These are phyloP conservation scores for Dalbergia cochinchinensis DNA, from an alignment of 306 rosid species.

Conservation along the genomic window DNA sequence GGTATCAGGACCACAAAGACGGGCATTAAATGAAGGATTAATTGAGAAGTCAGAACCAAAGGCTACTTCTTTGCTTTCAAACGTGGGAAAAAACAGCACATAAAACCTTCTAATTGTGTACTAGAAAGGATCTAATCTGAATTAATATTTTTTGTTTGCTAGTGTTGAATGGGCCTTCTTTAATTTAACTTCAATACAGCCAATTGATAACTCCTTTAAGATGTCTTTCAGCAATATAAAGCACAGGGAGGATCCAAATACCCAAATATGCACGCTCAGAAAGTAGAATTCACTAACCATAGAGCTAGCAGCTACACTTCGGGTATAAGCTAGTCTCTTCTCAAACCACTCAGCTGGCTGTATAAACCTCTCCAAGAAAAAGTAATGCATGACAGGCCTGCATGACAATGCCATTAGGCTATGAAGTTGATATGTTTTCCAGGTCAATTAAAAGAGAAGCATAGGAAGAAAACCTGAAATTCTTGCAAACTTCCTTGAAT, in stretches of 20 bases:
- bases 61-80: conserved; percentile 10
- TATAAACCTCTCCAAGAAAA: conserved; percentile 93
- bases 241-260: conserved; percentile 25
- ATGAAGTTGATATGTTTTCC: conserved; percentile 26
- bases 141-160: conserved; percentile 19
- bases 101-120: conserved; percentile 22
- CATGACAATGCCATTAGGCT: conserved; percentile 42
- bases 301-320: conserved; percentile 97
- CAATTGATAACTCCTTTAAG: neutral
- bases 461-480: conserved; percentile 43
- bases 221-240: conserved; percentile 17
- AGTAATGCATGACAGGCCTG: conserved; percentile 97
- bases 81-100: conserved; percentile 25
- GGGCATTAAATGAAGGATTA: conserved; percentile 1
- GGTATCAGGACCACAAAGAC: conserved; percentile 30
- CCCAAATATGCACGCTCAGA: conserved; percentile 4
- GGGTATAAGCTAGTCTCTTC: conserved; percentile 88
- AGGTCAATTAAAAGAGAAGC: conserved; percentile 16
- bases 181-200: conserved; percentile 20
- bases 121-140: conserved; percentile 36
- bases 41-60: neutral
- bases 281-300: conserved; percentile 69
- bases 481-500: conserved; percentile 74
- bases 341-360: conserved; percentile 97
- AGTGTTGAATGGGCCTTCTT: conserved; percentile 15